These are phyloP conservation scores for Alternaria infectoria DNA, from an alignment of 2,329 filamentous ascomycete species.

Conservation along the genomic window DNA sequence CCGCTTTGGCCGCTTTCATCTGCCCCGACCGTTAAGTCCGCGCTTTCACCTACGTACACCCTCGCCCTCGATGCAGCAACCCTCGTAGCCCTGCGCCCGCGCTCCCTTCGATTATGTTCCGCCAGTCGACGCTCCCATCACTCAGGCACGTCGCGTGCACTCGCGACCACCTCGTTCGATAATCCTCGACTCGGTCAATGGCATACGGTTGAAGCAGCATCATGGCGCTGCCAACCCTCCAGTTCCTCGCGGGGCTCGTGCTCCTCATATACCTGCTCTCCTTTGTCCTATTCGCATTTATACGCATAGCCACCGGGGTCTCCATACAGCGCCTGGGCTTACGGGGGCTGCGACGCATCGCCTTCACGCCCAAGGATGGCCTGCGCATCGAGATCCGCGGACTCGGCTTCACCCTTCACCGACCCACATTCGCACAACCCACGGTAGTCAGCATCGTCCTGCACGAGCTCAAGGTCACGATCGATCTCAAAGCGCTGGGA, in stretches of 20 bases:
- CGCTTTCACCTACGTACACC: conserved; percentile 8
- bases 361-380: conserved; percentile 88
- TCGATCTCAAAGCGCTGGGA: conserved; percentile 74
- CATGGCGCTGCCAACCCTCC: conserved; percentile 56
- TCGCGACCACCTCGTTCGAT: conserved; percentile 23
- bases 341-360: conserved; percentile 86
- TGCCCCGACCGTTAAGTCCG: conserved; percentile 11
- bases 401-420: conserved; percentile 84
- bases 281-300: conserved; percentile 90
- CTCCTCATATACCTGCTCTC: conserved; percentile 88
- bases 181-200: conserved; percentile 29
- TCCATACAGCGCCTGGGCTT: conserved; percentile 96
- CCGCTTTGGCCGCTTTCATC: conserved; percentile 21
- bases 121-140: conserved; percentile 20
- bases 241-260: conserved; percentile 84
- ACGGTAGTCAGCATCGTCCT: conserved; percentile 94
- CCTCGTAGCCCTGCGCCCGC: conserved; percentile 22
- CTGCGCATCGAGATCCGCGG: conserved; percentile 88
- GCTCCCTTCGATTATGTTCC: conserved; percentile 40
- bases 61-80: conserved; percentile 23
- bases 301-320: conserved; percentile 90
- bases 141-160: conserved; percentile 39
- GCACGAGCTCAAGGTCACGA: conserved; percentile 80
- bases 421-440: conserved; percentile 94
- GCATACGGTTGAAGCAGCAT: conserved; percentile 29